phyloP scores from a whole-genome alignment of 1,139 yeast genomes.

The Trichomonascaceae sp. region DNA sequence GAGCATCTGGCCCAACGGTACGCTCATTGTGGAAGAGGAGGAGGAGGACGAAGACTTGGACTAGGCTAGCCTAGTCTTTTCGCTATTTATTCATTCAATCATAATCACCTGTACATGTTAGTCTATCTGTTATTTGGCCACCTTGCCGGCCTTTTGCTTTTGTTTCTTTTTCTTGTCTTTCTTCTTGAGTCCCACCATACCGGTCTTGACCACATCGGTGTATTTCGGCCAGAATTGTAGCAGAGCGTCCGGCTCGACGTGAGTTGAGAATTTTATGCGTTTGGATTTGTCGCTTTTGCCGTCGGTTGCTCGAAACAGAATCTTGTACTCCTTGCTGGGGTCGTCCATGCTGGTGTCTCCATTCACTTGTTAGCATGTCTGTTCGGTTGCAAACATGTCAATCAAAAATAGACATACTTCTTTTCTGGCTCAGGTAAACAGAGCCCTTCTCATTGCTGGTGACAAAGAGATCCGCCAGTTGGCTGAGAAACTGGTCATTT shows the following conservation, averaged over 20 bases:
- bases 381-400: neutral
- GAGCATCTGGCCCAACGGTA: conserved; percentile 48
- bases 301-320: conserved; percentile 35
- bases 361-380: conserved; percentile 2
- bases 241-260: conserved; percentile 42
- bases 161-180: conserved; percentile 46
- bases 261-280: conserved; percentile 48
- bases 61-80: neutral
- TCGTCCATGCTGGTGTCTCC: conserved; percentile 5
- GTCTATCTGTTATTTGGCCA: neutral
- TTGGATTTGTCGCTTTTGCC: conserved; percentile 35
- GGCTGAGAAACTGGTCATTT: conserved; percentile 18
- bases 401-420: conserved; percentile 14
- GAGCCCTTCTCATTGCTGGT: conserved; percentile 30
- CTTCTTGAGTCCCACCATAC: conserved; percentile 46
- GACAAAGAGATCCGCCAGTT: conserved; percentile 18
- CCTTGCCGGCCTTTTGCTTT: conserved; percentile 7
- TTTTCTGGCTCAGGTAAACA: conserved; percentile 19
- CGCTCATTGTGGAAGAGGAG: conserved; percentile 38
- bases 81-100: neutral
- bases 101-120: neutral
- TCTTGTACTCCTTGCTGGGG: conserved; percentile 7
- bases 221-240: conserved; percentile 62
- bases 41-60: conserved; percentile 15
- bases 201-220: conserved; percentile 47